Percentiles rank a stretch among this genome's conserved stretches.
Conservation (phyloP, 176 grass and related monocot genomes). For the Zea mays region Zm-B73-REFERENCE-NAM-5.0 NC_050103.1:97728001-97728500, state of each 20-base stretch:
- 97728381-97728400: background rate
- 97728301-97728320: no score
- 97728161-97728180: background rate
- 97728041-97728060: background rate
- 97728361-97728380: constrained; percentile 16
- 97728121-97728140: background rate
- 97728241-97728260: no score
- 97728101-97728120: background rate
- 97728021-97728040: background rate
- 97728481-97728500: background rate
- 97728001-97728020: background rate
- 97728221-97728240: no score
- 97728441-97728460: background rate
- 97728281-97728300: no score
- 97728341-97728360: constrained; percentile 17
- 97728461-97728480: background rate
- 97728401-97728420: background rate
- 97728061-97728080: no score
- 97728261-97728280: no score
- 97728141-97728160: constrained; percentile 4
- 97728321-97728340: background rate
- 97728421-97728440: background rate
- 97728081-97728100: no score
- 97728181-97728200: background rate
- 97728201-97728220: no score